These are phyloP conservation scores for Sclerotinia subarctica DNA, from an alignment of 2,329 filamentous ascomycete species.

Conservation along the genomic window DNA sequence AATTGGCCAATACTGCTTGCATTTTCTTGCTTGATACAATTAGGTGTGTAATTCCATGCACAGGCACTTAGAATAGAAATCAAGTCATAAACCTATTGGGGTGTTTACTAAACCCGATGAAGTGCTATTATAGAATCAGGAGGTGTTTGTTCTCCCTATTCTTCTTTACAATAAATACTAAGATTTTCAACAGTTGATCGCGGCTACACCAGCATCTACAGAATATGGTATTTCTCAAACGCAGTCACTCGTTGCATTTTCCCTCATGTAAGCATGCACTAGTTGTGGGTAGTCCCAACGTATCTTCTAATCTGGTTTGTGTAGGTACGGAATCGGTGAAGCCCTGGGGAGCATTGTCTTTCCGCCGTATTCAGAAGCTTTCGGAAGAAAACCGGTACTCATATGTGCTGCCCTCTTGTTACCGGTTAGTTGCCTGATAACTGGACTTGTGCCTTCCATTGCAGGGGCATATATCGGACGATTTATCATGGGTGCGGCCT, in stretches of 20 bases:
- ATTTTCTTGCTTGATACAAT: conserved; percentile 17
- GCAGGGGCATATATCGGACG: conserved; percentile 43
- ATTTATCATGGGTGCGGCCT: conserved; percentile 45
- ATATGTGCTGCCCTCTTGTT: conserved; percentile 39
- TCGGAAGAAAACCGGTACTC: conserved; percentile 41
- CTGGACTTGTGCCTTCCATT: conserved; percentile 41
- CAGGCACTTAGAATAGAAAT: not conserved
- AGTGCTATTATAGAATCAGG: conserved; percentile 13
- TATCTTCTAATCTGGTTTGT: not conserved
- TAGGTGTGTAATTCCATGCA: not conserved
- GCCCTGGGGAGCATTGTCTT: conserved; percentile 42
- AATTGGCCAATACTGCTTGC: conserved; percentile 5
- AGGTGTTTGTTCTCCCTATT: not conserved
- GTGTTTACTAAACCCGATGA: not conserved
- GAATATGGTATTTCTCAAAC: conserved; percentile 14
- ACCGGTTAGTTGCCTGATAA: conserved; percentile 40
- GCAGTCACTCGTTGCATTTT: conserved; percentile 11
- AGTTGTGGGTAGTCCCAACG: not conserved
- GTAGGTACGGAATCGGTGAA: conserved; percentile 35
- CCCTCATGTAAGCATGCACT: conserved; percentile 5
- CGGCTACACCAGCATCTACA: conserved; percentile 4
- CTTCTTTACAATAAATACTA: not conserved
- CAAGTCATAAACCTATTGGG: not conserved
- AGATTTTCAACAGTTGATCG: conserved; percentile 5
- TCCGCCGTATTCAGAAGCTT: conserved; percentile 42